Conservation (phyloP, 1,284 basidiomycete species). For the Phylloboletellus chloephorus region DNA sequence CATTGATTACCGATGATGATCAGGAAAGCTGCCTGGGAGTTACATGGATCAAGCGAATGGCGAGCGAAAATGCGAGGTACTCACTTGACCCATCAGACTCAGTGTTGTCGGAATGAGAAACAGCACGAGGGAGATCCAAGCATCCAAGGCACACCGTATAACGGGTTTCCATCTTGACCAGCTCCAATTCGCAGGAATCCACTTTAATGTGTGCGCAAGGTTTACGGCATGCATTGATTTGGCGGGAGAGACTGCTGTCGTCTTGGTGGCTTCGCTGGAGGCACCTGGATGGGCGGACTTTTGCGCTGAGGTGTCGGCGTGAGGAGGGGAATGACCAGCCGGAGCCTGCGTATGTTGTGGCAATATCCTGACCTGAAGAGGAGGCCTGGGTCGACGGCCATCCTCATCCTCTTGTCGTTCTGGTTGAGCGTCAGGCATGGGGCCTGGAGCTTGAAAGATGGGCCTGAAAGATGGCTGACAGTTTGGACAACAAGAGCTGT, state of each 20-base stretch:
- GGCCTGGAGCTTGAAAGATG: too few relatives aligned
- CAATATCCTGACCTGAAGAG: constrained; percentile 8
- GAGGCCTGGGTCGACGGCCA: neutral
- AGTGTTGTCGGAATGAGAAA: constrained; percentile 56
- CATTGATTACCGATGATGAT: constrained; percentile 51
- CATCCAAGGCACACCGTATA: constrained; percentile 57
- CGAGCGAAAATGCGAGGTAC: constrained; percentile 11
- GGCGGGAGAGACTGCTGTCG: neutral
- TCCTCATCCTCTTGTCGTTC: too few relatives aligned
- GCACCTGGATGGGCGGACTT: neutral
- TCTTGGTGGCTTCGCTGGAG: neutral
- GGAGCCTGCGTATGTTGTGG: neutral
- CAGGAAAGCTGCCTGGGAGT: constrained; percentile 55
- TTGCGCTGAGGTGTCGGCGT: neutral
- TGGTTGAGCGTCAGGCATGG: constrained; percentile 12
- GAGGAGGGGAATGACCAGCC: neutral
- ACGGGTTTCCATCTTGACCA: constrained; percentile 62
- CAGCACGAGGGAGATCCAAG: constrained; percentile 58
- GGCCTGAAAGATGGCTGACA: too few relatives aligned
- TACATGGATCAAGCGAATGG: constrained; percentile 7
- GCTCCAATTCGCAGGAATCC: constrained; percentile 54
- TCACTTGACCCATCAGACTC: constrained; percentile 55
- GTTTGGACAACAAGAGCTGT: too few relatives aligned
- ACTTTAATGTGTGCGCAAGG: constrained; percentile 36
- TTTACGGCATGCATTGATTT: constrained; percentile 3